These are phyloP conservation scores for Nothophoma quercina DNA, from an alignment of 2,329 filamentous ascomycete species.

Conservation along the genomic window DNA sequence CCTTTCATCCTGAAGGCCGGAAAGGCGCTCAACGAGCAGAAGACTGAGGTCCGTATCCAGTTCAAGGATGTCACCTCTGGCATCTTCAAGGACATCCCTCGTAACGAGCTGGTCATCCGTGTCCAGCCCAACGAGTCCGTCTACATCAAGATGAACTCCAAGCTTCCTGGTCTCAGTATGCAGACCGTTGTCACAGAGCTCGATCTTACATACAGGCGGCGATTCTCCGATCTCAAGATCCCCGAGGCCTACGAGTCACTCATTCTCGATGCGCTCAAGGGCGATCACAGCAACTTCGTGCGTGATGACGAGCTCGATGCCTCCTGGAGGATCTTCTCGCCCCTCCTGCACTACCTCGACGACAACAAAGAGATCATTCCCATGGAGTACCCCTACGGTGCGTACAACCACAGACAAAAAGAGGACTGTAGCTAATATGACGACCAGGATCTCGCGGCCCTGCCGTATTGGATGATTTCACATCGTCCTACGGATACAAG, in stretches of 20 bases:
- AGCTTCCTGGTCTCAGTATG: slow-evolving; percentile 97
- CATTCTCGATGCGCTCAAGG: slow-evolving; percentile 96
- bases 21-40: slow-evolving; percentile 98
- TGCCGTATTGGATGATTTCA: slow-evolving; percentile 96
- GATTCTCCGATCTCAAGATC: slow-evolving; percentile 99
- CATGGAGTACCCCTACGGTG: slow-evolving; percentile 99
- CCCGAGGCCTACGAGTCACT: slow-evolving; percentile 98
- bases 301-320: slow-evolving; percentile 80
- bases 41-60: slow-evolving; percentile 98
- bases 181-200: slow-evolving; percentile 99
- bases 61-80: slow-evolving; percentile 99
- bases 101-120: slow-evolving; percentile 98
- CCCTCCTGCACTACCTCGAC: slow-evolving; percentile 95
- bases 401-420: slow-evolving; percentile 43
- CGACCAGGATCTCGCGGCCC: slow-evolving; percentile 88
- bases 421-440: background rate
- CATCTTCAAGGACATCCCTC: slow-evolving; percentile 99
- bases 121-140: slow-evolving; percentile 99
- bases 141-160: slow-evolving; percentile 99
- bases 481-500: slow-evolving; percentile 96
- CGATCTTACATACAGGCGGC: slow-evolving; percentile 94
- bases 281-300: slow-evolving; percentile 96
- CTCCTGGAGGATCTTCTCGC: slow-evolving; percentile 98
- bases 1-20: slow-evolving; percentile 99
- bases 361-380: slow-evolving; percentile 99